Base-by-base conservation (phyloP, 768 basidiomycete genomes). In the Cystofilobasidium bisporidii region DNA sequence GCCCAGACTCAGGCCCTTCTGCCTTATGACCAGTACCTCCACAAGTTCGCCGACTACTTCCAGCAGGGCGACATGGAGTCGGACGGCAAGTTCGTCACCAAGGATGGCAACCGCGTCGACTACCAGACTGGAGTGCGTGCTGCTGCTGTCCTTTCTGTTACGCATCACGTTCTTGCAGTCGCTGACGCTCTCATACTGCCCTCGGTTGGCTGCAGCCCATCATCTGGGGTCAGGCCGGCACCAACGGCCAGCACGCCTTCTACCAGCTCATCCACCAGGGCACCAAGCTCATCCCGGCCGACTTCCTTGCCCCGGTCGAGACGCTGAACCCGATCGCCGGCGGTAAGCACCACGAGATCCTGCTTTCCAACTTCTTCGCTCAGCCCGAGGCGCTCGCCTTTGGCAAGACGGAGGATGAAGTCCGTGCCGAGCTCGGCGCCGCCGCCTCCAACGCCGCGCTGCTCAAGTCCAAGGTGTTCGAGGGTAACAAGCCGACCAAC, bases 21-120 rank as follows among this genome's bases (percentile, higher is more conserved):
- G 50, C 96, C 96, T 0, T 99, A 99, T 75, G 96, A 99, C 79
- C 96, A 99, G 77, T 99, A 99, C 79, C 81, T 99, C 71, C 90
- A 97, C 83, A 96, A 94, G 78, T 99, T 99, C 73, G 94, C 96
- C 43, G 96, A 99, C 78, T 98, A 98, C 82, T 99, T 99, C 89
- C 96, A 97, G 78, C 61, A 85, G 83, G 94, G 93, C 56, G 96
- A 99, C 78, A 99, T 99, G 96, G 96, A 99, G 79, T 96, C 91
- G 28, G 97, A 99, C 77, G 96, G 96, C 66, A 99, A 98, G 81
- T 89, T 84, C 64, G 83, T 97, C 70, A 98, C 96, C 72, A 99
- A 98, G 80, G 82, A 84, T 68, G 96, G 96, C 10, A 82, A 89
- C 71, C 87, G 89, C 61, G 94, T 99, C 15, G 79, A 89, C 79